Percentiles rank a stretch among this genome's conserved stretches.
Conservation (phyloP, 140 eudicot genomes). For the Ambrosia hybrid region DNA sequence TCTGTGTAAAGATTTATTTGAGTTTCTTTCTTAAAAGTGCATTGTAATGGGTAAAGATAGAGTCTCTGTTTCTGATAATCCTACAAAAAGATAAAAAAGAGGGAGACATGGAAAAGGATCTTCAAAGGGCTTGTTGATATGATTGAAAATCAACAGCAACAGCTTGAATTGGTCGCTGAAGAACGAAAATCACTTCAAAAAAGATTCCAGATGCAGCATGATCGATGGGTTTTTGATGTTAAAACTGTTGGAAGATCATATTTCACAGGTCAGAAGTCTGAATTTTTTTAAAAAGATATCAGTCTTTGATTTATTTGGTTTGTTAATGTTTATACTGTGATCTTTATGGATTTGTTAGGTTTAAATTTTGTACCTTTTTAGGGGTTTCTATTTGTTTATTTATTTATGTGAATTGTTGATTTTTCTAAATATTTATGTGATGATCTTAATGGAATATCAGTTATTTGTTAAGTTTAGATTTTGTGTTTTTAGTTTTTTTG, state of each 20-base stretch:
- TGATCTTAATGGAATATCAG: not conserved
- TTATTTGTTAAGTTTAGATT: not conserved
- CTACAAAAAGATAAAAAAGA: too few relatives aligned
- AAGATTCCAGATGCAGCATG: slow-evolving; percentile 31
- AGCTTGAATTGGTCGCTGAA: slow-evolving; percentile 36
- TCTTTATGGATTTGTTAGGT: not conserved
- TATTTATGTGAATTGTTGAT: slow-evolving; percentile 1
- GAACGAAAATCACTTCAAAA: slow-evolving; percentile 52
- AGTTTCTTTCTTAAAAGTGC: too few relatives aligned
- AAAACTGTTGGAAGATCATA: slow-evolving; percentile 34
- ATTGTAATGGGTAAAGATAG: too few relatives aligned
- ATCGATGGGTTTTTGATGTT: slow-evolving; percentile 42
- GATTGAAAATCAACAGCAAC: slow-evolving; percentile 38
- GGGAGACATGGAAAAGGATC: slow-evolving; percentile 44
- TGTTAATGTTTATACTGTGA: not conserved
- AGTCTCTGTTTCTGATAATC: too few relatives aligned
- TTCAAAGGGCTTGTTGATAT: slow-evolving; percentile 46
- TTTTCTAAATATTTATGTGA: not conserved
- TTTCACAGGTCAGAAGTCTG: slow-evolving; percentile 36
- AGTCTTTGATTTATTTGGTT: not conserved
- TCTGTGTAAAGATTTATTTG: too few relatives aligned
- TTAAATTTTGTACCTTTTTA: too few relatives aligned
- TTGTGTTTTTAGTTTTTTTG: too few relatives aligned
- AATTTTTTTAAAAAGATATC: not conserved
- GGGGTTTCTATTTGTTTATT: not conserved